Evolutionary conservation across 306 rosid species (phyloP).

Genomic region (Vigna unguiculata): DNA sequence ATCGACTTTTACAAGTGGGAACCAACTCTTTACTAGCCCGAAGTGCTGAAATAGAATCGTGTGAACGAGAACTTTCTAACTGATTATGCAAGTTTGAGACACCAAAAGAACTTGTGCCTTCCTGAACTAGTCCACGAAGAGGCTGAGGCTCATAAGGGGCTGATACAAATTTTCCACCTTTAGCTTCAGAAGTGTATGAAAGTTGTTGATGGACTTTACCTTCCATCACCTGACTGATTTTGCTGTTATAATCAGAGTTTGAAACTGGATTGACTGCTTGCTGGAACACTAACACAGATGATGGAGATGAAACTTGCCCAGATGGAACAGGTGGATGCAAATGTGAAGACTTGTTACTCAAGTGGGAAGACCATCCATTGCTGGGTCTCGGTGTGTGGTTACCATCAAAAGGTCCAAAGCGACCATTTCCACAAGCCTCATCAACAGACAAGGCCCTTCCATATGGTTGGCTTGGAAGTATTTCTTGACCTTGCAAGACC

Average conservation of each 20-base stretch:
- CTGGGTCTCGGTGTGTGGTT: slow-evolving; percentile 56
- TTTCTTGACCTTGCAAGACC: slow-evolving; percentile 99
- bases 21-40: slow-evolving; percentile 62
- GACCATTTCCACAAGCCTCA: slow-evolving; percentile 62
- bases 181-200: slow-evolving; percentile 45
- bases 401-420: slow-evolving; percentile 62
- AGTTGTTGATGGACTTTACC: slow-evolving; percentile 40
- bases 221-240: slow-evolving; percentile 44
- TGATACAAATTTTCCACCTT: slow-evolving; percentile 45
- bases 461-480: slow-evolving; percentile 72
- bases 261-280: slow-evolving; percentile 63
- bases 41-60: slow-evolving; percentile 40
- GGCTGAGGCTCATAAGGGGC: slow-evolving; percentile 43
- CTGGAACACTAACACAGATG: slow-evolving; percentile 88
- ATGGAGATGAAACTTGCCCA: slow-evolving; percentile 82
- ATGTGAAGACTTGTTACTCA: slow-evolving; percentile 52
- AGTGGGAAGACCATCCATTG: slow-evolving; percentile 64
- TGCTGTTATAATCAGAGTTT: slow-evolving; percentile 48
- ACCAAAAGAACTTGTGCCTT: slow-evolving; percentile 40
- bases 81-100: slow-evolving; percentile 41
- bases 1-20: slow-evolving; percentile 73
- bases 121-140: slow-evolving; percentile 44
- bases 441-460: slow-evolving; percentile 61
- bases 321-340: slow-evolving; percentile 58
- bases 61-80: slow-evolving; percentile 45